Conservation (phyloP, 257 asterid genomes). For the Solanum ossicruentum region DNA sequence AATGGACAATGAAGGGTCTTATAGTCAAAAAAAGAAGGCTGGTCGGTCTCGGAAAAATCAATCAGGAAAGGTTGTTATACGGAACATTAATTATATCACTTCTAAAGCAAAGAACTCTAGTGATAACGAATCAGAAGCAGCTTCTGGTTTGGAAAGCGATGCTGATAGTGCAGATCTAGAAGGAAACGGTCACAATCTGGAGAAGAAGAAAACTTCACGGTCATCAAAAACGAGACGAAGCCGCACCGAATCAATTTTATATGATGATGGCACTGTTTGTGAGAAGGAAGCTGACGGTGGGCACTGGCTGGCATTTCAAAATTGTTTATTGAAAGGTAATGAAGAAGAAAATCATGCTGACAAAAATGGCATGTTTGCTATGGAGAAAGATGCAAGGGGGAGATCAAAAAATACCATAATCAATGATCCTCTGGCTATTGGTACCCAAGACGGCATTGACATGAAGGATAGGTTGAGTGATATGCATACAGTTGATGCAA, state of each 20-base stretch:
- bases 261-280: constrained; percentile 18
- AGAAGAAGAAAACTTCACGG: constrained; percentile 16
- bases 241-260: constrained; percentile 16
- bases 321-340: constrained; percentile 54
- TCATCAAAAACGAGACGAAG: constrained; percentile 39
- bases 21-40: constrained; percentile 26
- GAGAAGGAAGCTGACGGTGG: constrained; percentile 50
- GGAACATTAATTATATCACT: constrained; percentile 34
- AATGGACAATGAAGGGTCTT: constrained; percentile 33
- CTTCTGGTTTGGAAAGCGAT: constrained; percentile 26
- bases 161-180: constrained; percentile 26
- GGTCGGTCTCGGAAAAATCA: constrained; percentile 24
- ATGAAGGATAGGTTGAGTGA: constrained; percentile 32
- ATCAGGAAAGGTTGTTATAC: constrained; percentile 32
- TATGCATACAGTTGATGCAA: constrained; percentile 18
- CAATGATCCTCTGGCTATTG: constrained; percentile 45
- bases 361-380: constrained; percentile 34
- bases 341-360: constrained; percentile 38
- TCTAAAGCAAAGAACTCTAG: constrained; percentile 13
- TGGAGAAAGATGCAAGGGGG: constrained; percentile 44
- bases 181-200: constrained; percentile 16
- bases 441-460: constrained; percentile 25
- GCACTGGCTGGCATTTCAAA: constrained; percentile 89
- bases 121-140: constrained; percentile 14
- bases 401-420: constrained; percentile 22